These are phyloP conservation scores for Choanephora cucurbitarum DNA, from an alignment of 371 early-diverging fungal species.

Conservation along the genomic window DNA sequence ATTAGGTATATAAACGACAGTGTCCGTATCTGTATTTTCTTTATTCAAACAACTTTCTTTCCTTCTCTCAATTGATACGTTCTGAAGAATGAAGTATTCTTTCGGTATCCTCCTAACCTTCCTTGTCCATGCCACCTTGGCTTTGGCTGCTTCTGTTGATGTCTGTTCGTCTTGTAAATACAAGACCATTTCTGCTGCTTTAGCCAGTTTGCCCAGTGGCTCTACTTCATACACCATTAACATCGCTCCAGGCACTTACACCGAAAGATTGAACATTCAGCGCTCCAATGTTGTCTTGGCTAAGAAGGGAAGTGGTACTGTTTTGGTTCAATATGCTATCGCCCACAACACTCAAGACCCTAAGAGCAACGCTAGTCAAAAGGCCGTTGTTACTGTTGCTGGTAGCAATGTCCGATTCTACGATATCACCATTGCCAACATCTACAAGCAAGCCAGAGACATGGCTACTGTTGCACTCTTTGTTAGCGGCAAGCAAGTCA, in stretches of 20 bases:
- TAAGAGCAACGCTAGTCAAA: conserved; percentile 11
- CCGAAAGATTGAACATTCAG: conserved; percentile 13
- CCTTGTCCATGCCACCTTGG: too few relatives aligned
- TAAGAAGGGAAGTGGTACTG: conserved; percentile 9
- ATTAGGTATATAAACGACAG: too few relatives aligned
- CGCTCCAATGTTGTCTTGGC: conserved; percentile 18
- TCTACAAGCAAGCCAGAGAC: conserved; percentile 10
- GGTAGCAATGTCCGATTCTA: conserved; percentile 16
- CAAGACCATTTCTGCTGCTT: conserved; percentile 12
- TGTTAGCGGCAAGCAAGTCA: conserved; percentile 19
- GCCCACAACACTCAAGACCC: conserved; percentile 14
- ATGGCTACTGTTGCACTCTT: conserved; percentile 20
- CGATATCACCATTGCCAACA: conserved; percentile 17
- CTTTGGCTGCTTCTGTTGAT: too few relatives aligned
- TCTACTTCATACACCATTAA: conserved; percentile 13
- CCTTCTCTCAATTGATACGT: too few relatives aligned
- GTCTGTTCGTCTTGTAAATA: conserved; percentile 16
- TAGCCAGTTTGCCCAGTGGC: conserved; percentile 18
- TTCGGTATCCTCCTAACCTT: too few relatives aligned
- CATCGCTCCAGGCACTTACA: conserved; percentile 23
- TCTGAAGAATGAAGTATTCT: too few relatives aligned
- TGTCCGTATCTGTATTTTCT: too few relatives aligned
- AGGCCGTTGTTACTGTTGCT: conserved; percentile 10
- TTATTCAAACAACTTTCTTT: too few relatives aligned
- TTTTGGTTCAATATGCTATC: conserved; percentile 4